phyloP scores from a whole-genome alignment of 2,329 filamentous ascomycete genomes.

The Aspergillus sp. region DNA sequence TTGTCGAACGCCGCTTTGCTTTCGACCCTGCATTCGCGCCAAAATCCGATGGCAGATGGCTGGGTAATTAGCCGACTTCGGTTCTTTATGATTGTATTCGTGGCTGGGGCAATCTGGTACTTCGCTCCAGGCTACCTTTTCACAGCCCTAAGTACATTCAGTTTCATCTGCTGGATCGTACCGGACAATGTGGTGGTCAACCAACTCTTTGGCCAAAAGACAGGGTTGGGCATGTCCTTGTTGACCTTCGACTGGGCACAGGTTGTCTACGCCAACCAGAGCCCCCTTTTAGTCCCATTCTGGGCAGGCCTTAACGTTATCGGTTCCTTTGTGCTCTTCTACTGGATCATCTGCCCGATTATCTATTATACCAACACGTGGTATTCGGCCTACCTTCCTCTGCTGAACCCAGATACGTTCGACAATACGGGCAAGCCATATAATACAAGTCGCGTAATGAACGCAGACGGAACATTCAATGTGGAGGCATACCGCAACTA shows the following conservation, averaged over 20 bases:
- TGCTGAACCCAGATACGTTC: constrained; percentile 62
- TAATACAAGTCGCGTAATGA: constrained; percentile 63
- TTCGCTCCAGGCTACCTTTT: constrained; percentile 64
- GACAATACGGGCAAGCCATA: constrained; percentile 65
- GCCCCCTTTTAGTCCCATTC: constrained; percentile 67
- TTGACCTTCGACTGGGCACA: constrained; percentile 78
- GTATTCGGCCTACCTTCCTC: constrained; percentile 61
- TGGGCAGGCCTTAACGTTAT: constrained; percentile 47
- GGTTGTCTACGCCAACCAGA: constrained; percentile 67
- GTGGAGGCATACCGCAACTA: constrained; percentile 63
- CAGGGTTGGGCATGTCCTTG: constrained; percentile 67
- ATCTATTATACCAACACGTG: constrained; percentile 58
- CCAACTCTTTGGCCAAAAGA: constrained; percentile 69
- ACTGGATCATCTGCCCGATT: constrained; percentile 47
- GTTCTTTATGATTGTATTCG: constrained; percentile 40
- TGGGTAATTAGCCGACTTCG: constrained; percentile 42
- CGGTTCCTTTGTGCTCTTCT: constrained; percentile 46
- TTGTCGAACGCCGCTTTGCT: constrained; percentile 55
- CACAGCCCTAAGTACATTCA: constrained; percentile 69
- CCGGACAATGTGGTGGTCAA: constrained; percentile 69
- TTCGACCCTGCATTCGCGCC: constrained; percentile 36
- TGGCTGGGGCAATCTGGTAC: constrained; percentile 38
- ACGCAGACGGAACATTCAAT: constrained; percentile 57
- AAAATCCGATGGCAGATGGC: constrained; percentile 43
- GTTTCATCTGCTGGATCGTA: constrained; percentile 70